Percentiles rank a stretch among this genome's conserved stretches.
These are phyloP conservation scores for Manihot esculenta DNA, from an alignment of 441 rosid species.

Conservation along the genomic window DNA sequence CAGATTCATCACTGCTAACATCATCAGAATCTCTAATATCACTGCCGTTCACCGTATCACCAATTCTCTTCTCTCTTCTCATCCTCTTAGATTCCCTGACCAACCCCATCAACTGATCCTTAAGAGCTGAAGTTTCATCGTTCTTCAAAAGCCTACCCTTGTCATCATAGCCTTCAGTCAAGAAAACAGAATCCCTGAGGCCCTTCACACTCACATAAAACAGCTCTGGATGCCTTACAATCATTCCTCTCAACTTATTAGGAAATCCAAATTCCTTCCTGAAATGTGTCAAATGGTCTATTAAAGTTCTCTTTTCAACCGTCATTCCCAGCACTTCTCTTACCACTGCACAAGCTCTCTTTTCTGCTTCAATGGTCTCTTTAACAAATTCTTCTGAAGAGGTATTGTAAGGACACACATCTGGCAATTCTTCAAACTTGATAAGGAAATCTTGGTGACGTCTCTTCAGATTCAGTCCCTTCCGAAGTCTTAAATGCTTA, in stretches of 20 bases:
- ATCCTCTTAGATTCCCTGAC: constrained; percentile 63
- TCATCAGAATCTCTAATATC: constrained; percentile 19
- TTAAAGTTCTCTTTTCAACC: constrained; percentile 68
- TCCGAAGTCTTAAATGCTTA: constrained; percentile 66
- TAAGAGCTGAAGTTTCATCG: constrained; percentile 49
- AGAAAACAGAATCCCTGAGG: constrained; percentile 66
- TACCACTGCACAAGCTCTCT: constrained; percentile 71
- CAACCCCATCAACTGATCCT: constrained; percentile 56
- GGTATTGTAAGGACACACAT: constrained; percentile 69
- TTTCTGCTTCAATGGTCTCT: constrained; percentile 70
- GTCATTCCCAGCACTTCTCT: constrained; percentile 72
- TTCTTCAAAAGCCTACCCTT: constrained; percentile 60
- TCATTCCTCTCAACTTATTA: constrained; percentile 69
- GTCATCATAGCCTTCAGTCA: constrained; percentile 66
- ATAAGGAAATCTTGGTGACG: constrained; percentile 56
- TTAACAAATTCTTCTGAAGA: constrained; percentile 43
- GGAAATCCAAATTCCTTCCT: constrained; percentile 76
- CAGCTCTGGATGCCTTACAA: constrained; percentile 77
- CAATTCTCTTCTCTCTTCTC: constrained; percentile 57
- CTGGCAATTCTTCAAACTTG: constrained; percentile 59
- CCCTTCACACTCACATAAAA: constrained; percentile 86
- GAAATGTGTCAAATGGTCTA: constrained; percentile 86
- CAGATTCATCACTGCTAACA: constrained; percentile 16
- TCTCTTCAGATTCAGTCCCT: constrained; percentile 74
- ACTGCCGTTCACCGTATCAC: constrained; percentile 13